Evolutionary conservation across 1,284 basidiomycete genomes (phyloP), one percentile per base, ranked within the genome.

Genomic region (Pseudozyma sp.): DNA sequence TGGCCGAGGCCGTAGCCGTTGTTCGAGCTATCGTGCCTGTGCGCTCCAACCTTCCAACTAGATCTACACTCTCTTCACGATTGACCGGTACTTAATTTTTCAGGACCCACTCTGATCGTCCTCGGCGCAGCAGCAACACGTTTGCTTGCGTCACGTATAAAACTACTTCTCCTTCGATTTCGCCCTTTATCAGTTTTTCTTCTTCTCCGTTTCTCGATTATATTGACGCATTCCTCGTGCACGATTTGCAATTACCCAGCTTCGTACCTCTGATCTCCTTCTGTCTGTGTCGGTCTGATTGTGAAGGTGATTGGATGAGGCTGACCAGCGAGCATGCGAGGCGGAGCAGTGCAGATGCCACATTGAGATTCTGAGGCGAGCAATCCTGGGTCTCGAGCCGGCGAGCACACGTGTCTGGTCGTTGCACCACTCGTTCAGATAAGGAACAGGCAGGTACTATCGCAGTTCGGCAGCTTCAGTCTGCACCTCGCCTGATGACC

Each of bases 1-100:
- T 37, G 35, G 35, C 65, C 58, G 9, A 37, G 50, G 50, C 50
- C 51, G 44, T 24, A 35, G 59, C 35, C 50, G 46, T 34, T 43
- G 29, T 40, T 45, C 11, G 39, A 13, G 66, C 52, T 49, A 9
- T 34, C 39, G 35, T 54, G 66, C 59, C 39, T 50, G 59, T 43
- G 13, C 14, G 55, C 56, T 48, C 48, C 60, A 44, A 19, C 56
- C 34, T 69, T 44, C 67, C 67, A 69, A 69, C 67, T 69, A 69
- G 67, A 69, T 59, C 50, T 57, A 64, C 56, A 69, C 60, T 69
- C 61, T 64, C 54, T 69, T 54, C 45, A 55, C 40, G 55, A 63
- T 48, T 35, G 52, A 51, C 39, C 49, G 54, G 50, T 54, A 31
- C 34, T 35, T 57, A 37, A 46, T 54, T 51, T 29, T 30, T 54